Percentiles rank a stretch among this genome's conserved stretches.
phyloP scores from a whole-genome alignment of 805 yeast species.

The Clavispora carvajalis region DNA sequence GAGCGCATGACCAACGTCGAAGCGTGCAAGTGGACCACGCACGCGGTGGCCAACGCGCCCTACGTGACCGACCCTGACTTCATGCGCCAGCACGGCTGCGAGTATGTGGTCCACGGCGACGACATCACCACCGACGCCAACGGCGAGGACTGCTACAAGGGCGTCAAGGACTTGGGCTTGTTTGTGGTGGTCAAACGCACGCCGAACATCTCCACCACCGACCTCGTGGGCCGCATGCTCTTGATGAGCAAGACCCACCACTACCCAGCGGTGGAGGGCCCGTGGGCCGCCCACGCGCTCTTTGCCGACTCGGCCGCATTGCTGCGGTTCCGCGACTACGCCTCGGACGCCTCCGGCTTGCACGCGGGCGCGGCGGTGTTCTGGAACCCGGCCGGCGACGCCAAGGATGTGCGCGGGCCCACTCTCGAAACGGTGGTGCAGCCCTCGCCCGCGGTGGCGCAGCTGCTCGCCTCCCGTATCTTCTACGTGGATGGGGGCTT shows the following conservation, averaged over 20 bases:
- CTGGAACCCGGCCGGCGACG: slow-evolving; percentile 27
- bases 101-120: slow-evolving; percentile 97
- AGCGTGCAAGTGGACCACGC: slow-evolving; percentile 85
- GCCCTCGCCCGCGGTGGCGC: slow-evolving; percentile 21
- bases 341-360: slow-evolving; percentile 59
- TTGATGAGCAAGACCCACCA: slow-evolving; percentile 57
- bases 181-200: slow-evolving; percentile 91
- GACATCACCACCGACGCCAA: slow-evolving; percentile 95
- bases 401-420: background rate
- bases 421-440: slow-evolving; percentile 27
- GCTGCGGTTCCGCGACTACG: slow-evolving; percentile 47
- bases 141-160: slow-evolving; percentile 89
- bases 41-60: slow-evolving; percentile 74
- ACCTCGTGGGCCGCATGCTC: slow-evolving; percentile 85
- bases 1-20: slow-evolving; percentile 84
- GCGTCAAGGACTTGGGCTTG: slow-evolving; percentile 77
- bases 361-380: slow-evolving; percentile 55
- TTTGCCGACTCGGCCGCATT: slow-evolving; percentile 29
- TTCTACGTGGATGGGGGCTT: slow-evolving; percentile 78
- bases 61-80: slow-evolving; percentile 85
- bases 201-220: slow-evolving; percentile 91
- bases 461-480: slow-evolving; percentile 17
- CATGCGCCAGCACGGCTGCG: slow-evolving; percentile 69
- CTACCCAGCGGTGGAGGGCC: slow-evolving; percentile 26
- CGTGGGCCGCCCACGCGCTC: slow-evolving; percentile 21